These are phyloP conservation scores for Fusarium fujikuroi DNA, from an alignment of 2,329 filamentous ascomycete species.

Conservation along the genomic window DNA sequence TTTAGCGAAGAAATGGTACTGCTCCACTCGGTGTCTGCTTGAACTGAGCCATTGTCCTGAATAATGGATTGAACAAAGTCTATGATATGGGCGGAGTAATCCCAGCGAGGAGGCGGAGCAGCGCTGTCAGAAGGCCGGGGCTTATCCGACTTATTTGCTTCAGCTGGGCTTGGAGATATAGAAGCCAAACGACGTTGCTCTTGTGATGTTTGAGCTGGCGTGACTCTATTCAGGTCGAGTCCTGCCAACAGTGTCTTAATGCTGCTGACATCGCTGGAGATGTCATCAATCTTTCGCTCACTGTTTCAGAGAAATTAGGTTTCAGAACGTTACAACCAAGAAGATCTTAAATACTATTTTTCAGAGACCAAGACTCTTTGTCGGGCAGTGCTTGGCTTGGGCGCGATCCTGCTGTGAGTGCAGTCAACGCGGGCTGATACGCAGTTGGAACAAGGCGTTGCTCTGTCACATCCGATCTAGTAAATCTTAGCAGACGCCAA, in stretches of 20 bases:
- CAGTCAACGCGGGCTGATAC: slow-evolving; percentile 47
- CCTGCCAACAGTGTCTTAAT: slow-evolving; percentile 45
- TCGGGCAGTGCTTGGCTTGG: slow-evolving; percentile 40
- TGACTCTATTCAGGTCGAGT: slow-evolving; percentile 15
- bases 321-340: accelerated
- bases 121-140: accelerated
- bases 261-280: slow-evolving; percentile 47
- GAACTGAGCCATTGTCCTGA: not conserved
- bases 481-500: not conserved
- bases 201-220: not conserved
- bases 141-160: accelerated
- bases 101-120: slow-evolving; percentile 35
- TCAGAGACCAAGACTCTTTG: slow-evolving; percentile 52
- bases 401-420: slow-evolving; percentile 46
- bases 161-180: accelerated
- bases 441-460: slow-evolving; percentile 47
- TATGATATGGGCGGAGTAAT: slow-evolving; percentile 49
- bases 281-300: slow-evolving; percentile 52
- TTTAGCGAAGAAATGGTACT: slow-evolving; percentile 15
- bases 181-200: not conserved
- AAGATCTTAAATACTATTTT: slow-evolving; percentile 47
- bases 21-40: not conserved
- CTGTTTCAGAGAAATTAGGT: slow-evolving; percentile 21
- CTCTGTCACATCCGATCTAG: slow-evolving; percentile 38
- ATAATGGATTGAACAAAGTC: slow-evolving; percentile 47